Base-by-base conservation (phyloP, 2,329 filamentous ascomycete genomes). In the Monosporascus sp. region DNA sequence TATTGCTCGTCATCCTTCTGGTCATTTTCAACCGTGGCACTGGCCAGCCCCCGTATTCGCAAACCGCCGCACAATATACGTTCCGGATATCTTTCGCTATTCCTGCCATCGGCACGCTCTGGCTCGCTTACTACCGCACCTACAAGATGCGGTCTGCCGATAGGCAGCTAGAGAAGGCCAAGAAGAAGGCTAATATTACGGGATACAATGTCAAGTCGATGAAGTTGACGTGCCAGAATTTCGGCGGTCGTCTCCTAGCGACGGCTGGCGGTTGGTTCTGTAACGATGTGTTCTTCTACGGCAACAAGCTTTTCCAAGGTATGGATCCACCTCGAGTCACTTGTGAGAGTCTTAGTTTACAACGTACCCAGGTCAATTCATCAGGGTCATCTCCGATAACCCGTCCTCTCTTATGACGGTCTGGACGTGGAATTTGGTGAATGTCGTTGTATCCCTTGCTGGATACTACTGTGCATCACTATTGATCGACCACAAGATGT, bases 281-380 rank as follows among this genome's bases (percentile, higher is more conserved):
- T 76, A 97, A 97, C 72, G 93, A 97, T 67, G 88, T 97, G 61
- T 97, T 97, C 81, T 97, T 97, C 79, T 97, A 97, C 77, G 93
- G 93, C 63, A 97, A 96, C 86, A 97, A 96, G 81, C 86, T 97
- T 51, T 97, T 97, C 82, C 92, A 96, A 75, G 83, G 64, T 64
- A 58, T 55, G 63, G 15, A 17, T 2, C 24, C 38, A 39, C 9
- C 17, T 39, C 18, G 9, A n/a, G 14, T 7, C 6, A 20, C 5
- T 8, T 6, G 4, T 36, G 35, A 31, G 14, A 48, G 20, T 47
- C 44, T 47, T 43, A 18, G 51, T 54, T 60, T 49, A 56, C 54
- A 45, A 36, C 14, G 14, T 18, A 20, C 22, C 4, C 17, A 66
- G 63, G 82, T 57, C 83, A 93, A 68, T 97, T 97, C 75, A 96